Percentiles rank a stretch among this genome's conserved stretches.
phyloP scores from a whole-genome alignment of 2,329 filamentous ascomycete genomes.

The Cadophora sp. region DNA sequence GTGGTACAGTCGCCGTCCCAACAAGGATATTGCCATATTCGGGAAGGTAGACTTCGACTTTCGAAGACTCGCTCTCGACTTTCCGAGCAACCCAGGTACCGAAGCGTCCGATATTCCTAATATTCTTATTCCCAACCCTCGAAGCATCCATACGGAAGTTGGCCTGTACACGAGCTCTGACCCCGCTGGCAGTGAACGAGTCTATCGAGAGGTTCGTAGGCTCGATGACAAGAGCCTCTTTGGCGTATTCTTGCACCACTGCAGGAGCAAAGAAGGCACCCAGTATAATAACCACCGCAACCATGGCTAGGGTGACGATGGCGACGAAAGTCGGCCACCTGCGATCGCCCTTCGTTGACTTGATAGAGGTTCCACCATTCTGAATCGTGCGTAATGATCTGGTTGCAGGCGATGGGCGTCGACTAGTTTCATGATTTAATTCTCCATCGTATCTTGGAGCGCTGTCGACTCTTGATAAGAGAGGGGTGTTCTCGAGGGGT shows the following conservation, averaged over 20 bases:
- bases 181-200: conserved; percentile 79
- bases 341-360: conserved; percentile 47
- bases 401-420: conserved; percentile 43
- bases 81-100: conserved; percentile 82
- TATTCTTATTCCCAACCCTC: conserved; percentile 72
- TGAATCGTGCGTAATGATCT: conserved; percentile 46
- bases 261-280: conserved; percentile 83
- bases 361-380: conserved; percentile 37
- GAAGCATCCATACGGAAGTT: conserved; percentile 82
- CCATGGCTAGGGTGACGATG: conserved; percentile 66
- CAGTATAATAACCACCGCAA: conserved; percentile 73
- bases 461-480: conserved; percentile 42
- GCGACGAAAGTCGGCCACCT: conserved; percentile 84
- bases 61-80: conserved; percentile 75
- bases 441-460: conserved; percentile 43
- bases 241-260: conserved; percentile 83
- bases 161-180: conserved; percentile 81
- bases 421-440: conserved; percentile 33
- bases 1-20: conserved; percentile 78
- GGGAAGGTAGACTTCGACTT: conserved; percentile 79
- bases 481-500: conserved; percentile 44
- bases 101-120: conserved; percentile 77
- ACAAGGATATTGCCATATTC: conserved; percentile 81
- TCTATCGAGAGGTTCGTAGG: conserved; percentile 86
- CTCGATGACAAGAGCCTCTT: conserved; percentile 81